phyloP scores from a whole-genome alignment of 441 rosid species.

The Bruguiera hainesii region DNA sequence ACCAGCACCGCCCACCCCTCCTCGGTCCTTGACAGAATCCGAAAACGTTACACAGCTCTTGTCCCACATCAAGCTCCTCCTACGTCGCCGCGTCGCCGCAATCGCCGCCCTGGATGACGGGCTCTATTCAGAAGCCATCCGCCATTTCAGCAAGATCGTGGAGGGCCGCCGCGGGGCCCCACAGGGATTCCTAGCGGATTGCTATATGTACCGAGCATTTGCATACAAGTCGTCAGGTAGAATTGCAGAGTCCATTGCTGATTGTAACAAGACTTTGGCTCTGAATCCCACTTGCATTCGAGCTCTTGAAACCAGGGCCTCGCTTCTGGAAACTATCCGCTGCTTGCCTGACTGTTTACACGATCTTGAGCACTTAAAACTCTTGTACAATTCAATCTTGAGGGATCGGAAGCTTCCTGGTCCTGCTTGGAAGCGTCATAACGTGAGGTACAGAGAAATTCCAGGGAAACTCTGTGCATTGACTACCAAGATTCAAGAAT shows the following conservation, averaged over 20 bases:
- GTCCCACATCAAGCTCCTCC: constrained; percentile 72
- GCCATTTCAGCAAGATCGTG: constrained; percentile 79
- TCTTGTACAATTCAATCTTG: constrained; percentile 67
- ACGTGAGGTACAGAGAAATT: constrained; percentile 67
- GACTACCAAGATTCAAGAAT: constrained; percentile 49
- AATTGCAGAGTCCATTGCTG: constrained; percentile 76
- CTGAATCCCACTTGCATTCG: constrained; percentile 65
- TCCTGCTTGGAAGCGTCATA: constrained; percentile 81
- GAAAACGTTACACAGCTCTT: constrained; percentile 66
- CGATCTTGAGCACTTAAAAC: constrained; percentile 80
- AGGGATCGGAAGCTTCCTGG: constrained; percentile 85
- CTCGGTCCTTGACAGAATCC: constrained; percentile 42
- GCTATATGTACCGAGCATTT: constrained; percentile 72
- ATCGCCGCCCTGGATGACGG: constrained; percentile 79
- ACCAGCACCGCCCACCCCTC: constrained; percentile 58
- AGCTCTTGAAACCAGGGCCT: constrained; percentile 84
- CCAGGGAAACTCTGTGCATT: constrained; percentile 69
- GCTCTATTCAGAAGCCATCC: constrained; percentile 68
- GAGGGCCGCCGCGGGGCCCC: constrained; percentile 83
- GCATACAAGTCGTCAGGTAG: constrained; percentile 66
- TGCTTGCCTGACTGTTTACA: constrained; percentile 80
- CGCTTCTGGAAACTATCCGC: constrained; percentile 61
- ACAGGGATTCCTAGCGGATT: constrained; percentile 78
- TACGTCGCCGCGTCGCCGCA: constrained; percentile 83
- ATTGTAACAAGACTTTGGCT: constrained; percentile 78